Evolutionary conservation across 371 early-diverging fungal genomes (phyloP), one percentile per base, ranked within the genome.

Genomic region (Actinomortierella wolfii): DNA sequence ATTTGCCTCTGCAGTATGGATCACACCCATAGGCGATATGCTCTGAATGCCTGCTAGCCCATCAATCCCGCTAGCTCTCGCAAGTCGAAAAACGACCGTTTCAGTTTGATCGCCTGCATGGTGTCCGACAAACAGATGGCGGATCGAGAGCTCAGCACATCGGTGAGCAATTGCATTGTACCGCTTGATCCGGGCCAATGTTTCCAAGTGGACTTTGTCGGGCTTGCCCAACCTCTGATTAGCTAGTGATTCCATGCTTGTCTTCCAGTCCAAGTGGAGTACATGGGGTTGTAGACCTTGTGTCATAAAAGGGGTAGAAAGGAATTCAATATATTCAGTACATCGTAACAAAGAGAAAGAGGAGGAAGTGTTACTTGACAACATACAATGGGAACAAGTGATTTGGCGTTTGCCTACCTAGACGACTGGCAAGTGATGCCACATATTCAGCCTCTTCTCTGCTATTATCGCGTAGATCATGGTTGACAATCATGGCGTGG

Each of bases 41-140:
- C 57, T 29, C 28, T 67, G 62, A 59, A 84, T 84, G 0, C 79
- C 81, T 1, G 84, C 62, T n/a, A 84, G 61, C 4, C 84, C 84
- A 54, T 76, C 74, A 4, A 84, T 53, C 14, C 84, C 84, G 54
- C 84, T 84, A 4, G 78, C 73, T 15, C 81, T 54, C 11, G 79
- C 41, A 44, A 84, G 61, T 39, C 84, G 76, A 20, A 84, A 70
- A 34, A 84, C 34, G 43, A 77, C 78, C n/a, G 84, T 84, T 59
- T 84, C 84, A n/a, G 75, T 77, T 46, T 81, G 82, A 57, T 84
- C 84, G 39, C 79, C 81, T 0, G 67, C 59, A 47, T 84, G 84
- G 57, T 84, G 84, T 2, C 84, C 84, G 1, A 84, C 83, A 53
- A 82, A 67, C 8, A 84, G 62, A 3, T 74, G 67, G 6, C 28